Evolutionary conservation across 75 land plant genomes (phyloP).

Genomic region (Chamaecyparis obtusa): DNA sequence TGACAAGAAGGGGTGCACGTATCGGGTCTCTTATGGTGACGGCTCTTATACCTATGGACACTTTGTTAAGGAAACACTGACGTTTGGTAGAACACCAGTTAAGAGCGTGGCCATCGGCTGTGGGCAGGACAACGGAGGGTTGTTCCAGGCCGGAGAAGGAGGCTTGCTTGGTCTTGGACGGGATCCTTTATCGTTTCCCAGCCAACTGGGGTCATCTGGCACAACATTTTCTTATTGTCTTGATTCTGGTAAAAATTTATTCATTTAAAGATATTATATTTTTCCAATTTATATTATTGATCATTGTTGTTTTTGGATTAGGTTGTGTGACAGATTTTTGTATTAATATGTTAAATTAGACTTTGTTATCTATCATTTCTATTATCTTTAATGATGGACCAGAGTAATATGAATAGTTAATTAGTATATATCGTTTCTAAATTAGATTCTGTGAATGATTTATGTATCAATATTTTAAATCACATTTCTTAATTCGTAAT

Average conservation of each 20-base stretch:
- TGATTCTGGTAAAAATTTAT: neutral
- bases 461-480: no score
- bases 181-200: conserved; percentile 65
- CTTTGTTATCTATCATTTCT: no score
- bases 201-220: conserved; percentile 52
- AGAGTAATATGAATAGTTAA: no score
- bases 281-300: no score
- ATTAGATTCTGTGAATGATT: no score
- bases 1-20: conserved; percentile 44
- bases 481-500: no score
- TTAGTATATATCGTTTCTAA: no score
- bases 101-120: conserved; percentile 70
- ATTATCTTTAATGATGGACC: no score
- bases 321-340: no score
- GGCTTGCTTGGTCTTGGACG: conserved; percentile 79
- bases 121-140: conserved; percentile 78
- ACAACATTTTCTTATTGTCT: conserved; percentile 72
- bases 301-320: no score
- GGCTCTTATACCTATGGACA: conserved; percentile 85
- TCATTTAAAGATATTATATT: no score
- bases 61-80: conserved; percentile 73
- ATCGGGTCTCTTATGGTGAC: conserved; percentile 79
- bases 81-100: conserved; percentile 41
- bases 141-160: conserved; percentile 78
- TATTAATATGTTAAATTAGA: no score